Evolutionary conservation across 805 yeast species (phyloP), one percentile per base, ranked within the genome.

Genomic region (Priceomyces fermenticarens): DNA sequence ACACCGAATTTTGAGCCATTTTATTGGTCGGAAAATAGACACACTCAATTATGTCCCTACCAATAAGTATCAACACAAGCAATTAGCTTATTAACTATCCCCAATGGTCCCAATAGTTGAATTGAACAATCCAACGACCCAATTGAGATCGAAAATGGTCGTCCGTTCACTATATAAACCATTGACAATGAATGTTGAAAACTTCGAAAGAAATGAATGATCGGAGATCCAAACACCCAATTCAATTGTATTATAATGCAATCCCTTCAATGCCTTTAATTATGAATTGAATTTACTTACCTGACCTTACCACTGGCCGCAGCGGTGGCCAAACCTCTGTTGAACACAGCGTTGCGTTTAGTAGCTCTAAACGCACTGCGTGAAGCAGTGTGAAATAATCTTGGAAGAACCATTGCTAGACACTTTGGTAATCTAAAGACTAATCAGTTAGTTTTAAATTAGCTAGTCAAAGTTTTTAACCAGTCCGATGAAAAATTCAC

Each of bases 351-450:
- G 77, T 83, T 83, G 67, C 89, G 88, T 78, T 81, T 85, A 62
- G 89, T 95, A 59, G 91, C 90, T 72, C 82, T 80, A 73, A 85
- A 80, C 62, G 96, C 95, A 65, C 85, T 78, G 74, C 89, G 88
- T 58, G 96, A 81, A 63, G 77, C 65, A 55, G 66, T 53, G 69
- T 70, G 69, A 60, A 70, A 66, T 67, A 70, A 68, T 69, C 75
- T 70, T 55, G 75, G 75, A 65, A 74, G 76, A 70, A 77, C 81
- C 82, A 77, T 77, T 62, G 61, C 55, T 50, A 53, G 43, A 44
- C 50, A 53, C 55, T 51, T 46, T 49, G 58, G 55, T 47, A 49
- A 48, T 44, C 38, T 45, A 48, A 51, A 49, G 53, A 46, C 45
- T 46, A 42, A 45, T 35, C 36, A 32, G 30, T 41, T 42, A 39